Evolutionary conservation across 2,329 filamentous ascomycete genomes (phyloP).

Genomic region (Didymella segeticola): DNA sequence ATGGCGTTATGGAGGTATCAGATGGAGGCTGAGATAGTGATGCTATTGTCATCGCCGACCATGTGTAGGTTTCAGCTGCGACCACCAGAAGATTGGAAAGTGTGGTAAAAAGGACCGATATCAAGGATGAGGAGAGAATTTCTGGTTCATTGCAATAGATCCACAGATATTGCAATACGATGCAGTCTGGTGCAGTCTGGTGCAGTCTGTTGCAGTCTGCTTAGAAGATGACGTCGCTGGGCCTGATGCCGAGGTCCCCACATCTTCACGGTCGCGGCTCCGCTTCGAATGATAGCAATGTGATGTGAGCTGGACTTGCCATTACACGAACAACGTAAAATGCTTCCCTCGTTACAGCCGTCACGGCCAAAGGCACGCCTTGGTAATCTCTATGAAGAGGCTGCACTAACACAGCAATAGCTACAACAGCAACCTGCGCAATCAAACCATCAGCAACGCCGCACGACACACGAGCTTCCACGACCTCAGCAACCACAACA

Average conservation of each 20-base stretch:
- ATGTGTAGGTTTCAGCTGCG: too few species aligned
- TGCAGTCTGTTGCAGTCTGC: too few species aligned
- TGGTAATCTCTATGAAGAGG: background rate
- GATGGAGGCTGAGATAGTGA: too few species aligned
- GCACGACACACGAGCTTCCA: conserved; percentile 26
- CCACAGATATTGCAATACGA: too few species aligned
- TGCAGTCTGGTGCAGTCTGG: background rate
- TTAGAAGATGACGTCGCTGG: conserved; percentile 7
- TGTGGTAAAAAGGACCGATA: too few species aligned
- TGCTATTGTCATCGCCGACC: too few species aligned
- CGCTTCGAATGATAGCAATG: conserved; percentile 3
- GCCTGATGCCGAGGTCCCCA: conserved; percentile 11
- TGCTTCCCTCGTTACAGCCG: conserved; percentile 51
- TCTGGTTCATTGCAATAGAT: too few species aligned
- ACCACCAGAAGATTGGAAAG: too few species aligned
- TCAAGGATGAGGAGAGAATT: too few species aligned
- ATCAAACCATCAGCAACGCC: conserved; percentile 38
- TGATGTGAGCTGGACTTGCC: conserved; percentile 14
- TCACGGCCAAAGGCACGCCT: conserved; percentile 48
- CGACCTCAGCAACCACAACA: conserved; percentile 7
- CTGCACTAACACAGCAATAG: conserved; percentile 16
- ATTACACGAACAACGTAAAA: conserved; percentile 23
- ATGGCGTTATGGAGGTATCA: too few species aligned
- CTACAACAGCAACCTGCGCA: conserved; percentile 28
- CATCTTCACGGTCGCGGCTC: conserved; percentile 10